Base-by-base conservation (phyloP, 352 stramenopile genomes). In the Globisporangium apiculatum region DNA sequence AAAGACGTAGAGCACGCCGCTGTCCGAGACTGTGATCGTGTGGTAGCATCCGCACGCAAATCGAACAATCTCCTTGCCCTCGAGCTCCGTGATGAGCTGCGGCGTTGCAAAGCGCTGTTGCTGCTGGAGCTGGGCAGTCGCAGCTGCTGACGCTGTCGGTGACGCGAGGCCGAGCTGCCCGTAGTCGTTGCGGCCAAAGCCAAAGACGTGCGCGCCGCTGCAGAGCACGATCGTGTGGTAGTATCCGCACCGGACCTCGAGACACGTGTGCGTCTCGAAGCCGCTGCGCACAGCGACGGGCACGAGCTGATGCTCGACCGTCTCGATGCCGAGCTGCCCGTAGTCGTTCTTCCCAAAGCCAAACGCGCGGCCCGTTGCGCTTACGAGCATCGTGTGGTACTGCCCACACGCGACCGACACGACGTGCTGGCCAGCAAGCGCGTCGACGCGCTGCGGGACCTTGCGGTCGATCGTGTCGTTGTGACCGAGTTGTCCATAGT, bases 281-380 rank as follows among this genome's bases (percentile, higher is more conserved):
- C 77, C 74, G 3, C 62, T 56, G 45, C 70, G 64, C 11, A 92
- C 68, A 24, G 79, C 75, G 1, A 82, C 60, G 1, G 82, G 84
- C 40, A 76, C 51, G 0, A 86, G 37, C 52, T 94, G 80, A 49
- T 88, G 85, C 8, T 93, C 82, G 42, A 82, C 60, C 0, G 68
- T 68, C 0, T 97, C 87, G 1, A 97, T 37, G 1, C 92, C 92
- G 15, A 98, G 69, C 53, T 98, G 91, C 0, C 92, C 91, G 48
- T 97, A 97, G 56, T 98, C 92, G 61, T 98, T 98, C 67, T 98
- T 98, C 0, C 92, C 92, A 69, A 94, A 97, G 0, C 76, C 80
- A 18, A 89, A 91, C 5, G 93, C 61, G 31, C 76, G 78, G 4
- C 90, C 90, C 0, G 65, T 71, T 7, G 72, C 60, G 6, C 80